Conservation (phyloP, 345 rosid genomes). For the Brassica juncea region DNA sequence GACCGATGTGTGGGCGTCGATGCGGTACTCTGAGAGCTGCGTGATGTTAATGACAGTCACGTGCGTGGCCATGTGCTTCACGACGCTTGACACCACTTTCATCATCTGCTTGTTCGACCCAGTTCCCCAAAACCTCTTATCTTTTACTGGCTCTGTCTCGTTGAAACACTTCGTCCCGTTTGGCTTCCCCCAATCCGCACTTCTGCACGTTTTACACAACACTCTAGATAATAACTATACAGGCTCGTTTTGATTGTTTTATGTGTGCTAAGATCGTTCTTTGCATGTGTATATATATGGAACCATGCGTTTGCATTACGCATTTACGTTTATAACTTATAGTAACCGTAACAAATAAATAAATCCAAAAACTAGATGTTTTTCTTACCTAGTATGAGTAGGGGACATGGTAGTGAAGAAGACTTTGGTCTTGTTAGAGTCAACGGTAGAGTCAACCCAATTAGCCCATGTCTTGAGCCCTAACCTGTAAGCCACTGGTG, state of each 20-base stretch:
- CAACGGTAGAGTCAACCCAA: slow-evolving; percentile 79
- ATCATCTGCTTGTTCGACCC: slow-evolving; percentile 64
- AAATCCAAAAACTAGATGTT: background rate
- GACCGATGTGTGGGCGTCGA: slow-evolving; percentile 77
- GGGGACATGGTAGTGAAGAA: slow-evolving; percentile 94
- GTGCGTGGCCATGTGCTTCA: slow-evolving; percentile 66
- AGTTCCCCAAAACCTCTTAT: slow-evolving; percentile 64
- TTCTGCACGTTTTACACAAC: slow-evolving; percentile 45
- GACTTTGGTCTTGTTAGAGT: slow-evolving; percentile 73
- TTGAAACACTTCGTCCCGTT: slow-evolving; percentile 80
- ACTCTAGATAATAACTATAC: background rate
- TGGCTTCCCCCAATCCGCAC: slow-evolving; percentile 67
- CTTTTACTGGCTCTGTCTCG: slow-evolving; percentile 73
- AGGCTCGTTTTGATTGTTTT: background rate
- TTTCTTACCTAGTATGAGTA: slow-evolving; percentile 63
- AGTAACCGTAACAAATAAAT: background rate
- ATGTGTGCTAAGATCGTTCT: background rate
- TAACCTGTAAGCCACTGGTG: slow-evolving; percentile 64
- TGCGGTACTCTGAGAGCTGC: slow-evolving; percentile 79
- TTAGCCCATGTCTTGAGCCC: slow-evolving; percentile 89
- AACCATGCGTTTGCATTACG: background rate
- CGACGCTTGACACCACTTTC: slow-evolving; percentile 58
- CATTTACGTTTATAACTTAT: background rate
- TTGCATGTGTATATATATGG: background rate
- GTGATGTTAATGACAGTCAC: slow-evolving; percentile 77